Conservation (phyloP, 139 green algal species). For the Volvox reticuliferus region DNA sequence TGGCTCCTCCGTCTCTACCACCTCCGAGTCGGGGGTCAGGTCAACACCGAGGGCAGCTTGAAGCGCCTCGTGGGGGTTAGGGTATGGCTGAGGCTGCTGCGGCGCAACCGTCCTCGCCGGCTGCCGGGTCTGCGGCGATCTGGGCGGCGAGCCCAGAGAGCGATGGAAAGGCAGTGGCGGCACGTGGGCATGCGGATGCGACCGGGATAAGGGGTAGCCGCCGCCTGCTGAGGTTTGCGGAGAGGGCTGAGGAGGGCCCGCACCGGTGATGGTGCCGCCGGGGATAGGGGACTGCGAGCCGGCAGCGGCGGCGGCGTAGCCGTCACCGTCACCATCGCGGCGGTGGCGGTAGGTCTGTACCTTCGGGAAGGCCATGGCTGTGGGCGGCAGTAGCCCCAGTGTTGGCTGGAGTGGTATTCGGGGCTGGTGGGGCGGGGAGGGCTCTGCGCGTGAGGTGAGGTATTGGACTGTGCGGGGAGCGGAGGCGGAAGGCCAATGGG, state of each 20-base stretch:
- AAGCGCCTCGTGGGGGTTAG: not conserved
- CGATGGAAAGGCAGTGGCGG: not conserved
- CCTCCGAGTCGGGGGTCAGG: not conserved
- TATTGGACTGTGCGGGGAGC: conserved; percentile 6
- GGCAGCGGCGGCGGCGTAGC: not conserved
- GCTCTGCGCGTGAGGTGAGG: conserved; percentile 20
- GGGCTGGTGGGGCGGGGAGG: not conserved
- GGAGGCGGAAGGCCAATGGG: not conserved
- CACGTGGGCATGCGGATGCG: not conserved
- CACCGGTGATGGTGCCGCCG: not conserved
- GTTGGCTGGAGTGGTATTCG: not conserved
- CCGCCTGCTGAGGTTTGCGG: not conserved
- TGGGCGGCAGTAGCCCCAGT: not conserved
- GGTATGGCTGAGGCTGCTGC: not conserved
- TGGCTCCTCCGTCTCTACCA: conserved; percentile 42
- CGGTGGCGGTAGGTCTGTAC: not conserved
- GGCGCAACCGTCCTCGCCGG: not conserved
- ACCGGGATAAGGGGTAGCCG: not conserved
- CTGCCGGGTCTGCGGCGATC: not conserved
- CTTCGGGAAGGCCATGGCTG: not conserved
- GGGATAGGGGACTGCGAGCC: not conserved
- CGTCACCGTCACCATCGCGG: not conserved
- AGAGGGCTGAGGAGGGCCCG: not conserved
- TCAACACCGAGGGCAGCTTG: not conserved
- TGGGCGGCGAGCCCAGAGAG: not conserved